Percentiles rank a stretch among this genome's conserved stretches.
Evolutionary conservation across 306 rosid genomes (phyloP).

Genomic region (Dryas alaskensis): DNA sequence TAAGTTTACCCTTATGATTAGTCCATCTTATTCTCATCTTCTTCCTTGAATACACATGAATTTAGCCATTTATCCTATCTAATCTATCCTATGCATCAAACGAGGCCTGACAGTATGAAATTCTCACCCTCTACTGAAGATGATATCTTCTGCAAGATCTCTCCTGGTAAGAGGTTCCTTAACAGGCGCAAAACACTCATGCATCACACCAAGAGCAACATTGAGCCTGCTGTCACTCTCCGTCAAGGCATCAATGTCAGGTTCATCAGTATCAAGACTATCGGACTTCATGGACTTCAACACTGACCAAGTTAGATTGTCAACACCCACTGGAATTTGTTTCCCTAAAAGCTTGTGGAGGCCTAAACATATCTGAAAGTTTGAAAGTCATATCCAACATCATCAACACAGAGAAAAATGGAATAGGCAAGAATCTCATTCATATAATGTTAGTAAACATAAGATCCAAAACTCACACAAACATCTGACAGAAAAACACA

Average conservation of each 20-base stretch:
- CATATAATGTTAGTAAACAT: neutral
- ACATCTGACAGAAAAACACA: neutral
- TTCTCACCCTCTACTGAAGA: conserved; percentile 69
- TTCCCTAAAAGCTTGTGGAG: conserved; percentile 51
- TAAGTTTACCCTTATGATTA: too few species aligned
- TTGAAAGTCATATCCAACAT: conserved; percentile 20
- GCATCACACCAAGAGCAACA: conserved; percentile 77
- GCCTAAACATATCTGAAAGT: conserved; percentile 54
- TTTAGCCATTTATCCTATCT: too few species aligned
- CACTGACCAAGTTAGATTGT: conserved; percentile 71
- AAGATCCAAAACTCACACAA: neutral
- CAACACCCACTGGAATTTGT: conserved; percentile 45
- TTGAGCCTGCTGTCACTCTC: conserved; percentile 67
- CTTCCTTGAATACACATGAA: too few species aligned
- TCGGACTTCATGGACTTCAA: conserved; percentile 42
- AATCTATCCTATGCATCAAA: too few species aligned
- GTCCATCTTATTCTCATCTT: too few species aligned
- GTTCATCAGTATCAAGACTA: conserved; percentile 17
- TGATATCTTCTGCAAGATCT: conserved; percentile 67
- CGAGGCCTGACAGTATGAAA: conserved; percentile 11
- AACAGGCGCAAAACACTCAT: conserved; percentile 86
- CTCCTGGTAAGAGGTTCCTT: conserved; percentile 51
- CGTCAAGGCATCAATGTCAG: conserved; percentile 28
- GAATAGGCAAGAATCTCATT: neutral
- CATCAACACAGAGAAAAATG: neutral